Percentiles rank a stretch among this genome's conserved stretches.
These are phyloP conservation scores for Cornus kousa DNA, from an alignment of 148 eudicot species.

Conservation along the genomic window DNA sequence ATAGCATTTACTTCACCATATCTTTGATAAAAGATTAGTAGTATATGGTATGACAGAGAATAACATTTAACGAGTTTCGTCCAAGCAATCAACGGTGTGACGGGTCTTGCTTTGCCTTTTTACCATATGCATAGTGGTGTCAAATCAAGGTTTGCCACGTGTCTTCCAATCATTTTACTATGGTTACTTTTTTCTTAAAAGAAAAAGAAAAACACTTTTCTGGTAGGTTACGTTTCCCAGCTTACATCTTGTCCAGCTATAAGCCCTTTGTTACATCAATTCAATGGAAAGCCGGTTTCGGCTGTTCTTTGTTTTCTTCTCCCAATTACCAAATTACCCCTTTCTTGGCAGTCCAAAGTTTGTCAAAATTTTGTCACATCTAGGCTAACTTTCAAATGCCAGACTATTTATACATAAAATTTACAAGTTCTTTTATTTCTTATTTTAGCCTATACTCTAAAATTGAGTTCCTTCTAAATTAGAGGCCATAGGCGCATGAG, in stretches of 20 bases:
- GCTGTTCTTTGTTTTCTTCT: conserved; percentile 5
- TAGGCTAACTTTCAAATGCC: too few relatives aligned
- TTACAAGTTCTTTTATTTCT: too few relatives aligned
- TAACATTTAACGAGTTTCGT: conserved; percentile 7
- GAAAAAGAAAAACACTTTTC: too few relatives aligned
- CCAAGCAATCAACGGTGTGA: conserved; percentile 17
- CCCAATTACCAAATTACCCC: conserved; percentile 7
- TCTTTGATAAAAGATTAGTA: background rate
- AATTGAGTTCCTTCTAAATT: too few relatives aligned
- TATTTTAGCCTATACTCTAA: too few relatives aligned
- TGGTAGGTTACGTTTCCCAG: too few relatives aligned
- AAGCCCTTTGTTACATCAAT: conserved; percentile 8
- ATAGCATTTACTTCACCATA: background rate
- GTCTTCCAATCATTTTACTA: conserved; percentile 1
- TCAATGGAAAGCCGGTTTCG: background rate
- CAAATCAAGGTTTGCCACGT: conserved; percentile 9
- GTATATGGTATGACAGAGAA: background rate
- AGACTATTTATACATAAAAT: too few relatives aligned
- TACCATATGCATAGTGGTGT: background rate
- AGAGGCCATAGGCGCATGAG: too few relatives aligned
- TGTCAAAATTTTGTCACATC: too few relatives aligned
- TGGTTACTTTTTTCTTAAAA: background rate
- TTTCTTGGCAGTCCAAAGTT: too few relatives aligned
- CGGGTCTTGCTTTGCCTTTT: background rate
- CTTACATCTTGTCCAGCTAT: background rate